These are phyloP conservation scores for Kwoniella botswanensis DNA, from an alignment of 768 basidiomycete genomes.

Conservation along the genomic window DNA sequence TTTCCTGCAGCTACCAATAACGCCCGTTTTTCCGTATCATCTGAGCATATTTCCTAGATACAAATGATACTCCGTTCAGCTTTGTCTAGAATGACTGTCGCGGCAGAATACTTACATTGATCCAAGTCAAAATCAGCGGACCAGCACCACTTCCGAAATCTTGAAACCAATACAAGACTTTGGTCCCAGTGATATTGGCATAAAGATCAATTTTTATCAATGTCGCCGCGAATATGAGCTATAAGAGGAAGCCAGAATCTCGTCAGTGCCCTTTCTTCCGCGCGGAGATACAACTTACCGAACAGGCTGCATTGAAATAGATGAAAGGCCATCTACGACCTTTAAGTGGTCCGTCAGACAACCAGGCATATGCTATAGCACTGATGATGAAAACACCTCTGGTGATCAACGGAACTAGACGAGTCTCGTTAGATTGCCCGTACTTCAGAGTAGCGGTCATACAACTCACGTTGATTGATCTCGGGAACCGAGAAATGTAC, in stretches of 20 bases:
- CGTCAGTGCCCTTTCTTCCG: background rate
- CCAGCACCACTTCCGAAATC: conserved; percentile 31
- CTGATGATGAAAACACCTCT: conserved; percentile 31
- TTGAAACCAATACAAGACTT: conserved; percentile 34
- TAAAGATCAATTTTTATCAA: conserved; percentile 24
- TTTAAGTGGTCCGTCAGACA: conserved; percentile 40
- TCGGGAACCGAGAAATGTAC: conserved; percentile 32
- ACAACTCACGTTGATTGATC: conserved; percentile 37
- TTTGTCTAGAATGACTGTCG: no score
- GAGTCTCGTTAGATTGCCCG: no score
- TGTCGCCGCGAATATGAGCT: conserved; percentile 26
- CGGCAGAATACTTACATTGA: conserved; percentile 24
- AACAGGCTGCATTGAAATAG: conserved; percentile 9
- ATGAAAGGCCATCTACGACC: conserved; percentile 43
- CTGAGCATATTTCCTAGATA: conserved; percentile 24
- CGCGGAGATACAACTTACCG: background rate
- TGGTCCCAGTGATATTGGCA: conserved; percentile 24
- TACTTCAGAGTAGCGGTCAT: no score
- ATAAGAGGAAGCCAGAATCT: background rate
- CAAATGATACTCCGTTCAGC: background rate
- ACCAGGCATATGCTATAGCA: conserved; percentile 35
- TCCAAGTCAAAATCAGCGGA: conserved; percentile 45
- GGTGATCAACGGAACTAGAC: conserved; percentile 27
- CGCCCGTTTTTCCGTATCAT: conserved; percentile 43
- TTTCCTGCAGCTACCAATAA: conserved; percentile 42